Base-by-base conservation (phyloP, 306 rosid species). In the Glycyrrhiza uralensis region DNA sequence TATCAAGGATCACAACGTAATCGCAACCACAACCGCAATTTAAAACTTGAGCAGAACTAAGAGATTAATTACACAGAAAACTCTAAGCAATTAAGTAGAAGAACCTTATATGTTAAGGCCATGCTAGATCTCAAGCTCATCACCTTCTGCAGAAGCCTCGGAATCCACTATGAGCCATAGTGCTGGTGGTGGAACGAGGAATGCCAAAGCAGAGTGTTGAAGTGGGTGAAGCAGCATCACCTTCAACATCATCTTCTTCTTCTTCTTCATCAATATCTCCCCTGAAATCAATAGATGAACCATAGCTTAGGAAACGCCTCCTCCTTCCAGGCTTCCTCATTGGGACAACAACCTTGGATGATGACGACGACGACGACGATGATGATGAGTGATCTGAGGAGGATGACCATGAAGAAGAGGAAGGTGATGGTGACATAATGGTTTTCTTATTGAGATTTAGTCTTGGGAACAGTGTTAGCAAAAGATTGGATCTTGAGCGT, bases 201-300 rank as follows among this genome's bases (percentile, higher is more conserved):
- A 84, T 68, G 1, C 96, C 75, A 22, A 89, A 88, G 61, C 97
- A 91, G 29, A 75, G 80, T 45, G 83, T 82, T 32, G 89, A 84
- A 74, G 66, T 84, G 4, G 85, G 87, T 19, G 91, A 85, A 32
- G 28, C 57, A 18, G 6, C 78, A 15, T 5, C 74, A 10, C n/a
- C n/a, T n/a, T n/a, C n/a, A n/a, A n/a, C n/a, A n/a, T n/a, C n/a
- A n/a, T 59, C 84, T 5, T 66, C 81, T 11, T 82, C 77, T n/a
- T 59, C 84, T 5, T 66, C 81, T 11, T 82, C 77, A 0, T 70
- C 69, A 11, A 49, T 62, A 15, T 66, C 77, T 51, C 84, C 79
- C 60, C 78, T 23, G 4, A 81, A 76, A 70, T 88, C 83, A 42
- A 80, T 66, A 19, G 95, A 83, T 44, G 92, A 86, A 41, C 81